Evolutionary conservation across 2,329 filamentous ascomycete genomes (phyloP).

Genomic region (Gremmenia infestans): DNA sequence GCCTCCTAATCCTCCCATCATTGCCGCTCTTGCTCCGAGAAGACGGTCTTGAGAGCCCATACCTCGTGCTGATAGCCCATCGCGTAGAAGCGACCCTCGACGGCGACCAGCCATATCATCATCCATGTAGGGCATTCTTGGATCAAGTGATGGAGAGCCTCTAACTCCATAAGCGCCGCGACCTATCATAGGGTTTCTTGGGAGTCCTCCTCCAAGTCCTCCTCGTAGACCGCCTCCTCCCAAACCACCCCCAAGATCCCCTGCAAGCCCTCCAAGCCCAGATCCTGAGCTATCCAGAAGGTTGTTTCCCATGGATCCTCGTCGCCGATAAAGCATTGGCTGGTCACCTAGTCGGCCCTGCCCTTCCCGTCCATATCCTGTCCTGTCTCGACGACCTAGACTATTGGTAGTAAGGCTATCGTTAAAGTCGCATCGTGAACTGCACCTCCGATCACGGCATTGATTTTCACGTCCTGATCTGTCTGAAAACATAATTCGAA

Average conservation of each 20-base stretch:
- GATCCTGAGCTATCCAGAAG: slow-evolving; percentile 7
- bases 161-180: background rate
- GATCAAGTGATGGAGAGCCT: background rate
- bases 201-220: background rate
- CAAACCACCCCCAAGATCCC: background rate
- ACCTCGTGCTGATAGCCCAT: background rate
- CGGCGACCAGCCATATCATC: background rate
- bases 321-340: slow-evolving; percentile 7
- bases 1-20: slow-evolving; percentile 1
- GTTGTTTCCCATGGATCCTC: slow-evolving; percentile 5
- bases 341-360: slow-evolving; percentile 1
- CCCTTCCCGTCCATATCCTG: slow-evolving; percentile 3
- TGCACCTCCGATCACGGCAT: background rate
- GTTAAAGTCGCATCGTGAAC: slow-evolving; percentile 2
- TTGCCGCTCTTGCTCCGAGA: background rate
- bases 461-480: background rate
- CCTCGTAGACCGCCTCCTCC: background rate
- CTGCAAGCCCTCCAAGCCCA: background rate
- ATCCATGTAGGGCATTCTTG: background rate
- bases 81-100: background rate
- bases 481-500: background rate
- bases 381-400: background rate
- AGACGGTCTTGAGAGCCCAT: background rate
- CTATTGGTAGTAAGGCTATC: background rate
- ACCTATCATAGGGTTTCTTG: background rate